Evolutionary conservation across 116 monocot genomes (phyloP).

Genomic region (Posidonia oceanica): DNA sequence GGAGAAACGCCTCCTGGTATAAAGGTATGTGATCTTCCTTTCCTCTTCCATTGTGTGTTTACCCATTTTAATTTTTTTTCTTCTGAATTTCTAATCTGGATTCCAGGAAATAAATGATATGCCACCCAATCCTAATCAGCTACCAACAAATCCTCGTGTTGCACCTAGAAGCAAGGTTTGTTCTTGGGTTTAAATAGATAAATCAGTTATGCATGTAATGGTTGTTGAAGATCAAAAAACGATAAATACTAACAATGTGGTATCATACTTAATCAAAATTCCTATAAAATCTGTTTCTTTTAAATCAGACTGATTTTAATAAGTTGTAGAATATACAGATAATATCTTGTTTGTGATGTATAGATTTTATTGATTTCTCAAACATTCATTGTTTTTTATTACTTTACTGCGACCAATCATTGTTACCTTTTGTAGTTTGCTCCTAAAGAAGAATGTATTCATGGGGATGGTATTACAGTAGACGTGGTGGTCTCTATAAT

Average conservation of each 20-base stretch:
- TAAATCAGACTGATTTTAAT: not conserved
- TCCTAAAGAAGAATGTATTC: not conserved
- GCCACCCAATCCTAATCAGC: constrained; percentile 73
- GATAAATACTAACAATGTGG: not conserved
- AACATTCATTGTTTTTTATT: not conserved
- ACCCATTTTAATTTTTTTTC: constrained; percentile 2
- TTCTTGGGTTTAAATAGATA: not conserved
- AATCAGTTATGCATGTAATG: not conserved
- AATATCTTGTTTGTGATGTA: not conserved
- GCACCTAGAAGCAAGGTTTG: constrained; percentile 64
- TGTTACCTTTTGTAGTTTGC: not conserved
- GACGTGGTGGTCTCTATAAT: not conserved
- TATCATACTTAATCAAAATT: not conserved
- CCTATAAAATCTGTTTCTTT: not conserved
- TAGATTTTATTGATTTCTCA: not conserved
- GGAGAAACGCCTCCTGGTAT: constrained; percentile 59
- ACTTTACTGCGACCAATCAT: not conserved
- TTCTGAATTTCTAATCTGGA: constrained; percentile 1
- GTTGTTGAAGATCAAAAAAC: not conserved
- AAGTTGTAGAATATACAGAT: not conserved
- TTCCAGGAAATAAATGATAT: constrained; percentile 66
- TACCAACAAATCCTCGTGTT: constrained; percentile 40
- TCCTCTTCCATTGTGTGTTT: not conserved
- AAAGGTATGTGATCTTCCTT: constrained; percentile 28
- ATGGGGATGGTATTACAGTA: not conserved